Evolutionary conservation across 768 basidiomycete species (phyloP).

Genomic region (Phlebiopsis flavidoalba): DNA sequence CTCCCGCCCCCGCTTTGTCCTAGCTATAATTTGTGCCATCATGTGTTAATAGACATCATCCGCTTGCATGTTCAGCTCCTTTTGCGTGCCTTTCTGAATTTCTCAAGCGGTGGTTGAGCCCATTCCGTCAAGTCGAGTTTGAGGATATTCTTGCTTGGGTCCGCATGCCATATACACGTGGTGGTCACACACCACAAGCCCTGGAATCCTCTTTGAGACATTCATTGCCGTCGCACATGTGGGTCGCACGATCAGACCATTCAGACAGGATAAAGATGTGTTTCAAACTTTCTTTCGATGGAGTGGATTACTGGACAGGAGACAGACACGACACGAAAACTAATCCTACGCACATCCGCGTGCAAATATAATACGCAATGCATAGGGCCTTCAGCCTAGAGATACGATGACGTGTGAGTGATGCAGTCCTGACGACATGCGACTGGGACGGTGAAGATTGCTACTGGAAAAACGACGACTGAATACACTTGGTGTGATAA

Average conservation of each 20-base stretch:
- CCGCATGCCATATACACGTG: too few relatives aligned
- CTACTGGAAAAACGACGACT: slow-evolving; percentile 7
- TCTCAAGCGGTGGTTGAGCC: too few relatives aligned
- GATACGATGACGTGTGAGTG: neutral
- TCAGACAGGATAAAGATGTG: too few relatives aligned
- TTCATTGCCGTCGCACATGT: too few relatives aligned
- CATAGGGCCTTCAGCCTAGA: slow-evolving; percentile 19
- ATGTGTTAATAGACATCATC: slow-evolving; percentile 1
- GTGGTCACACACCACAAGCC: too few relatives aligned
- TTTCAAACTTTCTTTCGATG: too few relatives aligned
- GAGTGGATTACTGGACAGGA: too few relatives aligned
- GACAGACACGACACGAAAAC: neutral
- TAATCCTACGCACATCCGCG: slow-evolving; percentile 22
- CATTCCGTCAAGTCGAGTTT: too few relatives aligned
- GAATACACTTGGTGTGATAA: slow-evolving; percentile 4
- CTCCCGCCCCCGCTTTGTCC: neutral
- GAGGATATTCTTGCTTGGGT: too few relatives aligned
- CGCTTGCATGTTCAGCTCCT: neutral
- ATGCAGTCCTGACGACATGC: neutral
- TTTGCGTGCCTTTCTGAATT: neutral
- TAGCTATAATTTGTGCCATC: slow-evolving; percentile 13
- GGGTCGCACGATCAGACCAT: too few relatives aligned
- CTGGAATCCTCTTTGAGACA: too few relatives aligned
- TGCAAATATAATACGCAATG: slow-evolving; percentile 24
- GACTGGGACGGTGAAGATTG: neutral